phyloP scores from a whole-genome alignment of 108 stramenopile genomes.

The Seminavis robusta region DNA sequence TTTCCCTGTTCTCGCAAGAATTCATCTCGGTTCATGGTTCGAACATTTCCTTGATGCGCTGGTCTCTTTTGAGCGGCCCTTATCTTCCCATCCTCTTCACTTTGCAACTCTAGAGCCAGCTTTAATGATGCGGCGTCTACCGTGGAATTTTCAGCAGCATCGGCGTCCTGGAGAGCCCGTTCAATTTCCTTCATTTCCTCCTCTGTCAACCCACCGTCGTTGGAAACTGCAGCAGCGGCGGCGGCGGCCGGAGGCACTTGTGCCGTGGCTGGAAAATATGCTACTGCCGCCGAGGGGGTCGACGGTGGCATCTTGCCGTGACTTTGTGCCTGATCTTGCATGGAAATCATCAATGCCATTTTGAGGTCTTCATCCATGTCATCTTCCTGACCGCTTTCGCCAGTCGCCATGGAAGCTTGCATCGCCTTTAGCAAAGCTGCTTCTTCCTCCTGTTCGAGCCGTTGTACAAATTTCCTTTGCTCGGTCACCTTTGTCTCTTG shows the following conservation, averaged over 20 bases:
- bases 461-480: no score
- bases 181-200: constrained; percentile 21
- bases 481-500: no score
- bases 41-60: constrained; percentile 29
- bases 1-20: constrained; percentile 9
- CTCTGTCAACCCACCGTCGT: constrained; percentile 2
- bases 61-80: neutral
- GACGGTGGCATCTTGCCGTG: no score
- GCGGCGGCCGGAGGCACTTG: neutral
- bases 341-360: no score
- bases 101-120: constrained; percentile 32
- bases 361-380: no score
- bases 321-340: no score
- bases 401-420: no score
- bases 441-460: no score
- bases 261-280: neutral
- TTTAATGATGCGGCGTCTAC: constrained; percentile 42
- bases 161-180: constrained; percentile 23
- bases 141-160: constrained; percentile 11
- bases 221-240: no score
- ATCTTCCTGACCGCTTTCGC: no score
- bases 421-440: no score
- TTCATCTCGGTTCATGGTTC: constrained; percentile 38
- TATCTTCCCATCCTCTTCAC: constrained; percentile 16
- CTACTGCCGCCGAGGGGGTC: neutral